Base-by-base conservation (phyloP, 2,329 filamentous ascomycete genomes). In the Nigrospora oryzae region DNA sequence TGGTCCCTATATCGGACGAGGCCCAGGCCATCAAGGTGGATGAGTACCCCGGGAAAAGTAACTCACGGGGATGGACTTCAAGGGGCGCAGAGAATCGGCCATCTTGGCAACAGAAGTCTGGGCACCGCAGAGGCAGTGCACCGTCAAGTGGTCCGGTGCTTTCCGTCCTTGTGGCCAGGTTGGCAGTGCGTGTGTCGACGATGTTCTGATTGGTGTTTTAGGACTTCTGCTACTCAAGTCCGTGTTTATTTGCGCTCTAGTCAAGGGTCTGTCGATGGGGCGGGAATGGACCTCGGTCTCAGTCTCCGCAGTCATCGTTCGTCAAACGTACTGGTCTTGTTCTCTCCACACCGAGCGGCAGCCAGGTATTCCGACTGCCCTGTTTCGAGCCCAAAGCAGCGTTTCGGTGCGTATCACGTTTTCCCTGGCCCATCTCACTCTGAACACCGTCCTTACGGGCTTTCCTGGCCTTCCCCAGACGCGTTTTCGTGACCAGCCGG, bases 61-160 rank as follows among this genome's bases (percentile, higher is more conserved):
- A 51, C 57, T 11, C 64, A 60, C 1, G 45, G 44, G 5, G 44
- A 43, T 3, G 56, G 43, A 3, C 53, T 57, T 46, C 0, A 77
- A 58, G 8, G 72, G 73, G 75, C 61, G 0, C 53, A 49, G 2
- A 64, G 60, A 14, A 42, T 46, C 2, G 42, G 58, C 44, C 1
- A 73, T 44, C 1, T 50, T 19, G 1, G 64, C 44, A 6, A 53
- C 63, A 59, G 72, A 74, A 13, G 46, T 59, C 49, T 73, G 63
- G 0, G 56, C 46, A 44, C 64, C 64, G 63, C 72, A 75, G 11
- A 74, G 63, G 46, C 73, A 76, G 38, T 65, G 63, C 4, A 63
- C 63, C 3, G 55, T 62, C n/a, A 69, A 43, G 5, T 14, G 14
- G n/a, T 6, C 10, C 5, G 34, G 15, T 6, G 5, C 34, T 16